Base-by-base conservation (phyloP, 768 basidiomycete species). In the Lentinus tigrinus region DNA sequence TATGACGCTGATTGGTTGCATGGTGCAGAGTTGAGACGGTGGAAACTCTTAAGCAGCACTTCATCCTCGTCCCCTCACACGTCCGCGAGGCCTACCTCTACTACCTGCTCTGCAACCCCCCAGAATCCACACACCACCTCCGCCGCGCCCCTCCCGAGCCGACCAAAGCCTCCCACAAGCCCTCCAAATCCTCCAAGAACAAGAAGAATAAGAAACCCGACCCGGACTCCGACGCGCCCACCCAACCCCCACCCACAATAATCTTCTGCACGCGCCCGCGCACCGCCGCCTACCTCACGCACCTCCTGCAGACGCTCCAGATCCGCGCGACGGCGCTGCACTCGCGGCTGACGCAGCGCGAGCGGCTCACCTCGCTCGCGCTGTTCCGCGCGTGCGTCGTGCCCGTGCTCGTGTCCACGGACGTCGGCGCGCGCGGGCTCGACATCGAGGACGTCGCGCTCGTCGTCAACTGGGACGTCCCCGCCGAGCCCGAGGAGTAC, bases 381-480 rank as follows among this genome's bases (percentile, higher is more conserved):
- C 75, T 92, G 36, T 99, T 98, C 76, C 85, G 93, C 52, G 85
- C 91, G 0, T 86, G 81, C 17, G 84, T 94, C 48, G 86, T 98
- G 38, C 95, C 95, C 0, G 91, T 99, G 43, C 78, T 99, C 47
- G 82, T 99, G 46, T 93, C 91, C 28, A 98, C 96, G 8, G 96
- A 98, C 69, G 96, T 99, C 31, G 97, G 93, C 16, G 89, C 91
- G 19, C 87, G 97, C 67, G 97, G 97, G 28, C 74, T 99, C 57
- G 97, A 98, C 74, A 96, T 98, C 55, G 93, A 93, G 60, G 93
- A 95, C 64, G 95, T 99, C 11, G 94, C 91, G 11, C 85, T 98
- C 78, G 93, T 99, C 19, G 80, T 99, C 56, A 98, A 99, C 63
- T 99, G 95, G 95, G 96, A 99, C 72, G 77, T 98, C 61, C 97